Evolutionary conservation across 2,329 filamentous ascomycete species (phyloP), one percentile per base, ranked within the genome.

Genomic region (Anisogramma anomala): DNA sequence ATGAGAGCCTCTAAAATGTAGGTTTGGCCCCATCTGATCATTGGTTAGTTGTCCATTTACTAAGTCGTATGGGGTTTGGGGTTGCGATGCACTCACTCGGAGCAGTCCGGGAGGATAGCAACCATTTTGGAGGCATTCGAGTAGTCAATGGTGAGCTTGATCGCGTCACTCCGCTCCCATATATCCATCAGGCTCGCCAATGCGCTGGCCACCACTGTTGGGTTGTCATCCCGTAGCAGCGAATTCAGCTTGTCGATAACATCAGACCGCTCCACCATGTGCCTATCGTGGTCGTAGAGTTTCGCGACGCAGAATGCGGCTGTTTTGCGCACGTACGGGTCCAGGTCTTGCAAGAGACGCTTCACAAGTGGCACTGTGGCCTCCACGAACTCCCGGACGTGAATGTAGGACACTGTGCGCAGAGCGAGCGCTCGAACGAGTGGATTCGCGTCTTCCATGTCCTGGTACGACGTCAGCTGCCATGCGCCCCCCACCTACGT

Each of bases 61-160:
- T 14, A 6, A 19, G 6, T 26, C 4, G 14, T n/a, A 13, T 7
- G 1, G 17, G 6, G 17, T 19, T 34, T 17, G 15, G 25, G n/a
- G 30, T 6, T 13, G 14, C 23, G 9, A 41, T 10, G 17, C 13
- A 69, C 83, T 56, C 74, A 93, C 84, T 98, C 91, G 14, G 91
- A 96, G 65, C 91, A 96, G 59, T 98, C 91, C 2, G 91, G 82
- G 18, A 98, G 64, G 47, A 98, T 96, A 32, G 91, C 87, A 26
- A 96, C 87, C 69, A 98, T 91, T 65, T 98, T 98, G 38, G 89
- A 96, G 19, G 91, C 91, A 63, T 94, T 98, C 48, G 79, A 78
- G 58, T 98, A 96, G 64, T 98, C 91, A 53, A 98, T 95, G 3
- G 91, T 96, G 48, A 98, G 77, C 59, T 94, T 95, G 62, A 98